Evolutionary conservation across 305 asterid species (phyloP).

Genomic region (Lippia alba): DNA sequence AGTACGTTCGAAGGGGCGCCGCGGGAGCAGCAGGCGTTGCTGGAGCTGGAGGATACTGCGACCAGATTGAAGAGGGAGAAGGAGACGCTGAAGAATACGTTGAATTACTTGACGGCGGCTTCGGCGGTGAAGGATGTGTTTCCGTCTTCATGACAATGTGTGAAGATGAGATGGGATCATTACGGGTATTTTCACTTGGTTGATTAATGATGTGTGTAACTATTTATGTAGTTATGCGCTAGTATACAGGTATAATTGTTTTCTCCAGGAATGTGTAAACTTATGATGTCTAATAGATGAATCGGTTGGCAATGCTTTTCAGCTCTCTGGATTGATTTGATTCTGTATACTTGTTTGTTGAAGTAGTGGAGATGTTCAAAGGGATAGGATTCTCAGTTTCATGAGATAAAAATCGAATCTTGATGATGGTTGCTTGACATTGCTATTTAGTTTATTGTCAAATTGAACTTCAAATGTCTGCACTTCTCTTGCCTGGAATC

Average conservation of each 20-base stretch:
- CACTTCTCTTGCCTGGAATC: background rate
- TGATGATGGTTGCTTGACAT: background rate
- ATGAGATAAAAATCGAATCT: slow-evolving; percentile 5
- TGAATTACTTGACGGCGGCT: slow-evolving; percentile 90
- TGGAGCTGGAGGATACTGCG: slow-evolving; percentile 89
- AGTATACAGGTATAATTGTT: slow-evolving; percentile 30
- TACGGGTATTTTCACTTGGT: slow-evolving; percentile 18
- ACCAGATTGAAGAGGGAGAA: slow-evolving; percentile 88
- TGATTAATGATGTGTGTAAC: slow-evolving; percentile 31
- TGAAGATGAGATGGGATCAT: slow-evolving; percentile 3
- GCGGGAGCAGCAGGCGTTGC: slow-evolving; percentile 95
- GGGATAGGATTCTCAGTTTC: background rate
- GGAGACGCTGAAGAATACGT: slow-evolving; percentile 87
- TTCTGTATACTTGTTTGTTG: background rate
- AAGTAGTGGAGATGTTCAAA: background rate
- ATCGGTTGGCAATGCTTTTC: slow-evolving; percentile 6
- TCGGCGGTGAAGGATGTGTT: slow-evolving; percentile 97
- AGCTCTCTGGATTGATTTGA: background rate
- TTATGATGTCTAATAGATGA: slow-evolving; percentile 34
- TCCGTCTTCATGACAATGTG: slow-evolving; percentile 60
- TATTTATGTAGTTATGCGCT: slow-evolving; percentile 22
- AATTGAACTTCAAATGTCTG: background rate
- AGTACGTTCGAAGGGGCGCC: slow-evolving; percentile 96
- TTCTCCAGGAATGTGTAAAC: slow-evolving; percentile 32
- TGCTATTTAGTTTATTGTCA: background rate